phyloP scores from a whole-genome alignment of 257 asterid species.

The Anisodus acutangulus region DNA sequence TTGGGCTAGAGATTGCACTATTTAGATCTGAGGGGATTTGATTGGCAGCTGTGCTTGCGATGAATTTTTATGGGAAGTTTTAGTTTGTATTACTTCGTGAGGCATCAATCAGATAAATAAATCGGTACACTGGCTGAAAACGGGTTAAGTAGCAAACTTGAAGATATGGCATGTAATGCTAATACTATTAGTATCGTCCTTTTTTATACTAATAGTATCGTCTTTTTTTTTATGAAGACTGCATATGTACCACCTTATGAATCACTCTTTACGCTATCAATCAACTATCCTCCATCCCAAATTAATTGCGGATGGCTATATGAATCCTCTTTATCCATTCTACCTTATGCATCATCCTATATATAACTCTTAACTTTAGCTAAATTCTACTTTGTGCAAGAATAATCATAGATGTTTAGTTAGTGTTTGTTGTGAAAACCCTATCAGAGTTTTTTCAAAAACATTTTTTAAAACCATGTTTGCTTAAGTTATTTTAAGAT shows the following conservation, averaged over 20 bases:
- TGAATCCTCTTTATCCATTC: not conserved
- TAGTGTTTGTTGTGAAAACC: not conserved
- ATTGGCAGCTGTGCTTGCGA: not conserved
- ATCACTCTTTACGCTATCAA: not conserved
- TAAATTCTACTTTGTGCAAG: not conserved
- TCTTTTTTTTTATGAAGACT: not conserved
- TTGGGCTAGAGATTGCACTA: not conserved
- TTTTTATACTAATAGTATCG: not conserved
- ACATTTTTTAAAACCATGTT: not conserved
- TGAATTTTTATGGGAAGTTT: not conserved
- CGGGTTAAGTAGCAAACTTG: not conserved
- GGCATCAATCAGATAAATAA: slow-evolving; percentile 6
- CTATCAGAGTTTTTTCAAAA: not conserved
- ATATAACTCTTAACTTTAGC: slow-evolving; percentile 12
- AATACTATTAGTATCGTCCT: not conserved
- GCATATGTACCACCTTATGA: not conserved
- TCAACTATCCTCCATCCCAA: not conserved
- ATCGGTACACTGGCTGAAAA: not conserved
- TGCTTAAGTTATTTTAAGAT: not conserved
- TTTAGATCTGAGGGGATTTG: not conserved
- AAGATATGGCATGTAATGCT: not conserved
- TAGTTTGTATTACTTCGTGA: not conserved
- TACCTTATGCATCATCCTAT: not conserved
- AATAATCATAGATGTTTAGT: not conserved
- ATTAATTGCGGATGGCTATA: not conserved